Percentiles rank a stretch among this genome's conserved stretches.
phyloP scores from a whole-genome alignment of 441 rosid species.

The Syzygium syzygioides region DNA sequence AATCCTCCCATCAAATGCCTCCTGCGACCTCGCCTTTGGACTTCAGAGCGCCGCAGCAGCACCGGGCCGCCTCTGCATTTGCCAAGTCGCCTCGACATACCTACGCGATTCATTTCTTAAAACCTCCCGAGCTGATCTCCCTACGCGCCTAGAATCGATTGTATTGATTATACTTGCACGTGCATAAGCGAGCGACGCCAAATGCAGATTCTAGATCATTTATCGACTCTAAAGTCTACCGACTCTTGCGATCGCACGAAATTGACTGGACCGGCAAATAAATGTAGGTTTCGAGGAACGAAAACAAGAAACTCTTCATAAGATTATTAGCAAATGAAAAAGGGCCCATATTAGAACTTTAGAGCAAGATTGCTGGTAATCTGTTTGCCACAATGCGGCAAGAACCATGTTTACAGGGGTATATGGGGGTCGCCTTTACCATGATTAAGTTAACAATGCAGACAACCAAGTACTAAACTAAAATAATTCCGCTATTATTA shows the following conservation, averaged over 20 bases:
- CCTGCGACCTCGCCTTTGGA: background rate
- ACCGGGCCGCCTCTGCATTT: background rate
- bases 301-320: background rate
- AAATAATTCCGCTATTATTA: background rate
- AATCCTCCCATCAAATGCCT: background rate
- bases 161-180: background rate
- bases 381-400: background rate
- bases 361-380: background rate
- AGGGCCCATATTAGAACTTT: background rate
- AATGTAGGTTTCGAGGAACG: background rate
- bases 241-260: background rate
- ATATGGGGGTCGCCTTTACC: background rate
- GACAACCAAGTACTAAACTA: background rate
- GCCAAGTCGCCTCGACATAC: accelerated
- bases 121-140: background rate
- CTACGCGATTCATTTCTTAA: background rate
- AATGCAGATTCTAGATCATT: accelerated
- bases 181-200: background rate
- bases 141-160: background rate
- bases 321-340: background rate
- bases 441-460: background rate
- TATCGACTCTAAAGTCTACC: background rate
- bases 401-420: background rate
- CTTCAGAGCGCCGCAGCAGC: background rate
- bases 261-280: background rate